phyloP scores from a whole-genome alignment of 2,329 filamentous ascomycete genomes.

The Rugonectria rugulosa region DNA sequence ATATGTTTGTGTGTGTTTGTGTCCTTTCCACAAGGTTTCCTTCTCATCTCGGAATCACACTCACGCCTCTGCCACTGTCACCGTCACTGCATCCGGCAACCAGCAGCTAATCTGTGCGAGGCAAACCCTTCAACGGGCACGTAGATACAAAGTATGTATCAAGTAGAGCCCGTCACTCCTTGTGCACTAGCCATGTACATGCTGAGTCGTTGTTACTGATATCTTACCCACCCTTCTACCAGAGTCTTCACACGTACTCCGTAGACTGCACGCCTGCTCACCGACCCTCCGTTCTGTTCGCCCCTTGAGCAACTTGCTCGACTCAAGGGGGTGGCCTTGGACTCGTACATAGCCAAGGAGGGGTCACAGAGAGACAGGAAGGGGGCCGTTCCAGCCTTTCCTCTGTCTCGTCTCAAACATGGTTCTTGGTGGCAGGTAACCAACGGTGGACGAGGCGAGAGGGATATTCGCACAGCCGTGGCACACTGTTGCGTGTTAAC shows the following conservation, averaged over 20 bases:
- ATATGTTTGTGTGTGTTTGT: not conserved
- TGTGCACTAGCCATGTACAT: too few relatives aligned
- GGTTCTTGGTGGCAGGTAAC: conserved; percentile 5
- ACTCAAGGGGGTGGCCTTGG: conserved; percentile 7
- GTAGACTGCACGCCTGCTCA: too few relatives aligned
- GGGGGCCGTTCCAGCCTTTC: conserved; percentile 7
- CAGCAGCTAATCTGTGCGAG: too few relatives aligned
- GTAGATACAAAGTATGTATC: too few relatives aligned
- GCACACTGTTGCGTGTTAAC: not conserved
- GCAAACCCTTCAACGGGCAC: too few relatives aligned
- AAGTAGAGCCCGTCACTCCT: too few relatives aligned
- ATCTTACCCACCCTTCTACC: conserved; percentile 9
- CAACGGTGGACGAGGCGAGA: conserved; percentile 3
- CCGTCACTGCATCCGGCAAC: too few relatives aligned
- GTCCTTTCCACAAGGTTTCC: too few relatives aligned
- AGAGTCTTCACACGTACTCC: not conserved
- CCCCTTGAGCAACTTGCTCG: conserved; percentile 1
- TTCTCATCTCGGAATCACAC: too few relatives aligned
- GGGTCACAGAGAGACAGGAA: not conserved
- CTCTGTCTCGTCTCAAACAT: conserved; percentile 3
- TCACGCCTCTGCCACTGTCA: too few relatives aligned
- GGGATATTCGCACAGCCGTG: not conserved
- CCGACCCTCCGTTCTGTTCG: not conserved
- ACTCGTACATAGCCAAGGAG: not conserved
- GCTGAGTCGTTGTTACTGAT: conserved; percentile 4